Base-by-base conservation (phyloP, 2,329 filamentous ascomycete genomes). In the Lecanoromycetidae sp. region DNA sequence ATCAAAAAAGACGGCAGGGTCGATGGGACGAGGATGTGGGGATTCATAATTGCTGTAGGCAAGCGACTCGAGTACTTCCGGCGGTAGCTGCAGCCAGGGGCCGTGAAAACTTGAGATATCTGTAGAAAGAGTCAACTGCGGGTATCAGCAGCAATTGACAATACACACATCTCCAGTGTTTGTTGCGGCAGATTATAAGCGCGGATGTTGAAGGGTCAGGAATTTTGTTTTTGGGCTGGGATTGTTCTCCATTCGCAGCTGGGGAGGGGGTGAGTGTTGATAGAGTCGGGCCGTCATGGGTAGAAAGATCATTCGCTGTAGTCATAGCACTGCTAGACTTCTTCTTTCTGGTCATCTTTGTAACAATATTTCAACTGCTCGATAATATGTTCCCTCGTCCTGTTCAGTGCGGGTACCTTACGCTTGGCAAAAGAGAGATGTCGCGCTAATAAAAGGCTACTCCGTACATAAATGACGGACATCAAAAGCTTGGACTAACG, bases 51-150 rank as follows among this genome's bases (percentile, higher is more conserved):
- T 91, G 61, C 78, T 79, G 66, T 86, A 79, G 46, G 84, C 84
- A 42, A 91, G 75, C 41, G 76, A 79, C 62, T 88, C 82, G 64
- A 93, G 79, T 48, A 87, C 76, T 63, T 90, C 84, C 53, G 79
- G 75, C 17, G 84, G 82, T 48, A 90, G 71, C 63, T 87, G 81
- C 12, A 88, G 75, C 86, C 86, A 91, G 55, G 84, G 80, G 20
- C 85, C 86, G 60, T 88, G 81, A 59, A 85, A 91, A 23, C 80
- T 83, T 19, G 84, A 87, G 50, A 91, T 87, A 62, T 87, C 49
- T 51, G 35, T 30, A 23, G 38, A 13, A 37, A 20, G 27, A 17
- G 29, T 39, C 35, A 46, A 30, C 35, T 17, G 26, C 12, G 15
- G 2, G 13, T 30, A 36, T 15, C 9, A 27, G 9, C 25, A 15